Evolutionary conservation across 106 monocot species (phyloP).

Genomic region (Apostasia shenzhenica): DNA sequence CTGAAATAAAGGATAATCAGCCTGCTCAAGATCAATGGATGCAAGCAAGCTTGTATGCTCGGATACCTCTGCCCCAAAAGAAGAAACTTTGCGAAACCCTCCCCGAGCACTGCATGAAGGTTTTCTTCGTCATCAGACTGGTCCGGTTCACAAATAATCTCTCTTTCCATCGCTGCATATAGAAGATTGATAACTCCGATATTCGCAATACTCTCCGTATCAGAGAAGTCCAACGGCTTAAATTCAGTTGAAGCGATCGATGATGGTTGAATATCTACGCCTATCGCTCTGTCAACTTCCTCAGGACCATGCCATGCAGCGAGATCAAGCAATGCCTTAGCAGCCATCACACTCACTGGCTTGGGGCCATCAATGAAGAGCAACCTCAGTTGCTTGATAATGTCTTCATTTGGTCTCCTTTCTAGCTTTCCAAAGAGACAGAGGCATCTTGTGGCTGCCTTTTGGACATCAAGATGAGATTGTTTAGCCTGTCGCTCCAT

Average conservation of each 20-base stretch:
- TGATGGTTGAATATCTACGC: slow-evolving; percentile 21
- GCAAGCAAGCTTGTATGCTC: slow-evolving; percentile 41
- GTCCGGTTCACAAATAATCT: slow-evolving; percentile 19
- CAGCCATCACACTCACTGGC: slow-evolving; percentile 66
- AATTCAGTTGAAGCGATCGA: slow-evolving; percentile 19
- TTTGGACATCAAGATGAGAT: slow-evolving; percentile 63
- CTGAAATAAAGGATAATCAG: slow-evolving; percentile 68
- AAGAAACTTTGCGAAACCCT: slow-evolving; percentile 93
- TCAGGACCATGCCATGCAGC: slow-evolving; percentile 70
- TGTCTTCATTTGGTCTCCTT: slow-evolving; percentile 56
- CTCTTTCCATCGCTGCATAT: slow-evolving; percentile 41
- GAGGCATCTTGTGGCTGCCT: slow-evolving; percentile 63
- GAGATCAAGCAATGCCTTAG: slow-evolving; percentile 77
- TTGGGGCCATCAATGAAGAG: slow-evolving; percentile 57
- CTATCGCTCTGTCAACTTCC: slow-evolving; percentile 59
- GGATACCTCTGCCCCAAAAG: slow-evolving; percentile 62
- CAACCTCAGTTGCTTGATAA: slow-evolving; percentile 67
- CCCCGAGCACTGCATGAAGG: slow-evolving; percentile 54
- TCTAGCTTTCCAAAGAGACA: slow-evolving; percentile 71
- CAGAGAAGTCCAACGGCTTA: slow-evolving; percentile 28
- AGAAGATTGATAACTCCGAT: slow-evolving; percentile 72
- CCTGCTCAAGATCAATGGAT: slow-evolving; percentile 45
- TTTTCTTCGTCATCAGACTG: slow-evolving; percentile 50
- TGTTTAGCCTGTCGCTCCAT: slow-evolving; percentile 57
- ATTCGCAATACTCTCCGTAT: slow-evolving; percentile 29